Base-by-base conservation (phyloP, 2,329 filamentous ascomycete species). In the Phyllosticta paracitricarpa region DNA sequence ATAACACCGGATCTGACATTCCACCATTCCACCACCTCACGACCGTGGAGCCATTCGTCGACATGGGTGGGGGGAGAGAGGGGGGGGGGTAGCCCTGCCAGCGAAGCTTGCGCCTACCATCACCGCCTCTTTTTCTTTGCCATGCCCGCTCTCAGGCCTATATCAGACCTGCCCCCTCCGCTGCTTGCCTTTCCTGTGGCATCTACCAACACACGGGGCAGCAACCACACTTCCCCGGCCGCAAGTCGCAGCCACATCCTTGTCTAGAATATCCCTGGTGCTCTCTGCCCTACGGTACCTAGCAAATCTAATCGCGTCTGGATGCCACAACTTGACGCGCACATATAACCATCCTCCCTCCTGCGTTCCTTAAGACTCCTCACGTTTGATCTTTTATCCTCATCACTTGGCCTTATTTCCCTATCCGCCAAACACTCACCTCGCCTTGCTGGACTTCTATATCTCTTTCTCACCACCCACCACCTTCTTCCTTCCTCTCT, bases 271-370 rank as follows among this genome's bases (percentile, higher is more conserved):
- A 62, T 58, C 57, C 51, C 56, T 56, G 56, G 56, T 48, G n/a
- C 40, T 48, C 28, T 61, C 60, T 62, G 60, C 60, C 60, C 60
- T 62, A 62, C 56, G 56, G 55, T 56, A 57, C 60, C 53, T 55
- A 55, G 56, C 60, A 58, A 62, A 62, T 62, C 56, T 62, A 58
- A 62, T 62, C 60, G 60, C 58, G 56, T 62, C 60, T 58, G 58
- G 60, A 62, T 58, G 60, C 57, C 60, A 62, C 60, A 62, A 51
- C 40, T 54, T 51, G 58, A 55, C 57, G 40, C 59, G 60, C 48
- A 51, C 60, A 62, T 62, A 58, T 62, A 62, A 62, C 55, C 55
- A 54, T 35, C 51, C 59, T 54, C 48, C 54, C 55, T 61, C 59
- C 51, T 53, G 51, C 54, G 48, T 28, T 54, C 51, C n/a, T 51